A percentile compares a stretch with the other conserved stretches of the same genome.
These are phyloP conservation scores for Thielaviopsis cerberus DNA, from an alignment of 2,329 filamentous ascomycete species.

Conservation along the genomic window DNA sequence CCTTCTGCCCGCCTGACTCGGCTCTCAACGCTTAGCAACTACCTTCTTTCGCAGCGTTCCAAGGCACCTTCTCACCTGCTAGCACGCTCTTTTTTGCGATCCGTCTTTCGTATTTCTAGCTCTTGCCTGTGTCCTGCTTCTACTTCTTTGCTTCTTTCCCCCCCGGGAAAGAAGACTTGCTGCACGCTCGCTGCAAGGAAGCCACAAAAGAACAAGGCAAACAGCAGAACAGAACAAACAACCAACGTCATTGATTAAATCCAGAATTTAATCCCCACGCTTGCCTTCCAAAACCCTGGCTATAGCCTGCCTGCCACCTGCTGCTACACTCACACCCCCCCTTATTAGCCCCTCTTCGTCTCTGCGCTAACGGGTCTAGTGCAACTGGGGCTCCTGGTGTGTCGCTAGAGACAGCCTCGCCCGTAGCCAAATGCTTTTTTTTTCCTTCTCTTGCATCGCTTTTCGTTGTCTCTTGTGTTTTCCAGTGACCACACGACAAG, in stretches of 20 bases:
- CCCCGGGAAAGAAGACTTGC: background rate
- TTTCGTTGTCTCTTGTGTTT: too few species aligned
- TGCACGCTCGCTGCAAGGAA: background rate
- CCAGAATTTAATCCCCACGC: background rate
- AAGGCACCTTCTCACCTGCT: too few species aligned
- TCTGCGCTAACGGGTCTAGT: background rate
- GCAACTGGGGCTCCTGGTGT: background rate
- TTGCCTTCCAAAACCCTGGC: background rate
- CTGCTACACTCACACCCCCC: background rate
- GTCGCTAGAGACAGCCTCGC: background rate
- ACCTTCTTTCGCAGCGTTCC: background rate
- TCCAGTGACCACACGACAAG: too few species aligned
- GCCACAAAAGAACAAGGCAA: background rate
- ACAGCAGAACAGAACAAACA: background rate
- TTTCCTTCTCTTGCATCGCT: background rate
- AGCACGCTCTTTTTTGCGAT: background rate
- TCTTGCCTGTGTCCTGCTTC: background rate
- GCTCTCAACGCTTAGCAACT: too few species aligned
- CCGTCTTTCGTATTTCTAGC: too few species aligned
- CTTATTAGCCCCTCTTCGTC: background rate
- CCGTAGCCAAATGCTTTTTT: background rate
- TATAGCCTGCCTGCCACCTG: too few species aligned
- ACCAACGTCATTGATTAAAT: background rate
- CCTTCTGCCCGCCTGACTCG: background rate
- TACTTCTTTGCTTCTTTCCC: background rate